Conservation (phyloP, 805 yeast species). For the Zygotorulaspora florentina region DNA sequence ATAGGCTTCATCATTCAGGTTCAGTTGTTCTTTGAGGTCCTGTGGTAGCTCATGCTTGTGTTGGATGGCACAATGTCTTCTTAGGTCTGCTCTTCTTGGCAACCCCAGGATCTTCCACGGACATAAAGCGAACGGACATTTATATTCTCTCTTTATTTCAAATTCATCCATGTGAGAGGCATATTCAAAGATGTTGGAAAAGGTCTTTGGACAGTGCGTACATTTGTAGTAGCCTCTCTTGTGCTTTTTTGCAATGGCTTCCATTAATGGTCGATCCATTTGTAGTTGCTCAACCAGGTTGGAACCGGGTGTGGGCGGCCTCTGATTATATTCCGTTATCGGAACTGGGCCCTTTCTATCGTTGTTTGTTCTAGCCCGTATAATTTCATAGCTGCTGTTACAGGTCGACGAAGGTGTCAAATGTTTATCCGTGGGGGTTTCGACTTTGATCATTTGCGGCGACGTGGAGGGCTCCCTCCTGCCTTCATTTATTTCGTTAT, state of each 20-base stretch:
- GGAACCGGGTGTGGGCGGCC: slow-evolving; percentile 12
- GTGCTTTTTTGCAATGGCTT: slow-evolving; percentile 28
- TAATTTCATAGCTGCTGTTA: not conserved
- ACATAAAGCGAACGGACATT: slow-evolving; percentile 45
- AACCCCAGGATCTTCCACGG: slow-evolving; percentile 49
- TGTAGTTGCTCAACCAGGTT: slow-evolving; percentile 26
- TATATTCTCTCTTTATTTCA: slow-evolving; percentile 38
- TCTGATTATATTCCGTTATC: not conserved
- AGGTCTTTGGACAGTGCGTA: slow-evolving; percentile 43
- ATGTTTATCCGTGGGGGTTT: not conserved
- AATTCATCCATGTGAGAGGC: slow-evolving; percentile 44
- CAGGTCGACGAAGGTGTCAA: not conserved
- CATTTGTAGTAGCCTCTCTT: slow-evolving; percentile 46
- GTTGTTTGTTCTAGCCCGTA: not conserved
- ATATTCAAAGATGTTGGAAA: slow-evolving; percentile 37
- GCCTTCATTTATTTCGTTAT: not conserved
- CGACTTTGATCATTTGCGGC: not conserved
- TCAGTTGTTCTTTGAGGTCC: slow-evolving; percentile 26
- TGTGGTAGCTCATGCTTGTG: slow-evolving; percentile 36
- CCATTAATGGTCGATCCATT: slow-evolving; percentile 29
- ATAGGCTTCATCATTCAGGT: slow-evolving; percentile 28
- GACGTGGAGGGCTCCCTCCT: not conserved
- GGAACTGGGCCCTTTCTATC: not conserved
- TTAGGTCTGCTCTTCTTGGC: slow-evolving; percentile 45
- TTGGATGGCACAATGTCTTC: slow-evolving; percentile 48